phyloP scores from a whole-genome alignment of 2,329 filamentous ascomycete species.

The Huntiella abstrusa region DNA sequence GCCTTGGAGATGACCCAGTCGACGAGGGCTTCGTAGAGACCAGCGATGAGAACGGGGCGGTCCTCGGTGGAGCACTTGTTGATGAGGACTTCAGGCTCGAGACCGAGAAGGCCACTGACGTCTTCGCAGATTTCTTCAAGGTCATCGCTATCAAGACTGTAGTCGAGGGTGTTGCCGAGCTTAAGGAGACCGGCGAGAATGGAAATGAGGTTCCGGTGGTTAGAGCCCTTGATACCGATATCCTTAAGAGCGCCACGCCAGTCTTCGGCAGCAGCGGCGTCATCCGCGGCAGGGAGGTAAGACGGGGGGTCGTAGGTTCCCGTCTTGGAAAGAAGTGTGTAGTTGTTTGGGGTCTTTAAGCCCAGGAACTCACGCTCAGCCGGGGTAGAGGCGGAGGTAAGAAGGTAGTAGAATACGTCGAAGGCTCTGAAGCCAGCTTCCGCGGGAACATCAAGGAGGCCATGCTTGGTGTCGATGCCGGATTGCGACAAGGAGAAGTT shows the following conservation, averaged over 20 bases:
- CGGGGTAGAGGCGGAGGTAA: slow-evolving; percentile 76
- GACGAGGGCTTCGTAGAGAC: slow-evolving; percentile 81
- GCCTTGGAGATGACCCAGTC: slow-evolving; percentile 87
- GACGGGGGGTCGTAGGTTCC: slow-evolving; percentile 71
- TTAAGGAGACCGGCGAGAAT: slow-evolving; percentile 74
- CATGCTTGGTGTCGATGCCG: slow-evolving; percentile 67
- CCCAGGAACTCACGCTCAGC: slow-evolving; percentile 78
- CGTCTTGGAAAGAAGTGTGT: slow-evolving; percentile 62
- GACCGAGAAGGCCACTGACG: slow-evolving; percentile 64
- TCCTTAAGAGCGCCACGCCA: slow-evolving; percentile 72
- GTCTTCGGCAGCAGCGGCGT: slow-evolving; percentile 82
- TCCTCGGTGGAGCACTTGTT: slow-evolving; percentile 70
- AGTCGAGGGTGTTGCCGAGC: slow-evolving; percentile 76
- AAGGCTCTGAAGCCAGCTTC: slow-evolving; percentile 79
- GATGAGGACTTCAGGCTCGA: slow-evolving; percentile 68
- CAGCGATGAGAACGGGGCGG: slow-evolving; percentile 61
- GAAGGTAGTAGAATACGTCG: slow-evolving; percentile 92
- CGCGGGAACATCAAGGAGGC: slow-evolving; percentile 60
- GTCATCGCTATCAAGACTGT: slow-evolving; percentile 64
- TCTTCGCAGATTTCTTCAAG: slow-evolving; percentile 81
- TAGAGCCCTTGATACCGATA: slow-evolving; percentile 80
- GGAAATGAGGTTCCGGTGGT: slow-evolving; percentile 68
- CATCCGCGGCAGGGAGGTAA: slow-evolving; percentile 82
- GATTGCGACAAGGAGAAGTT: slow-evolving; percentile 64
- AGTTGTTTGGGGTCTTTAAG: slow-evolving; percentile 57